Conservation (phyloP, 2,329 filamentous ascomycete genomes). For the Knoxdaviesia capensis region DNA sequence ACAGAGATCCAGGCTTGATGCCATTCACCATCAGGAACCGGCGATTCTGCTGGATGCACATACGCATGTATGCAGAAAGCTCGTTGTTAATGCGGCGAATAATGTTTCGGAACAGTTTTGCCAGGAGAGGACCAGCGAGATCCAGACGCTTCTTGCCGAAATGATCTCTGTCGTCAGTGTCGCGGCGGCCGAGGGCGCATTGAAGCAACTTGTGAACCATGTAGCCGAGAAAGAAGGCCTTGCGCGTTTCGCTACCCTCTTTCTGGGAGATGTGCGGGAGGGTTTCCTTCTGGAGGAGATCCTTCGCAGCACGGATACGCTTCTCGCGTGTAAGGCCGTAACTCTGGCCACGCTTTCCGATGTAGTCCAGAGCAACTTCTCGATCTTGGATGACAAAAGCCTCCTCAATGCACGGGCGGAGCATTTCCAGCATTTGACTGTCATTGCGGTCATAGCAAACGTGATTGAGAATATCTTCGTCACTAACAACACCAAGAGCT, state of each 20-base stretch:
- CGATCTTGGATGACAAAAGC: slow-evolving; percentile 91
- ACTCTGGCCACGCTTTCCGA: slow-evolving; percentile 70
- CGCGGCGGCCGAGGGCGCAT: slow-evolving; percentile 77
- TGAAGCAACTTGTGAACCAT: slow-evolving; percentile 96
- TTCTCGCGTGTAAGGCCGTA: slow-evolving; percentile 58
- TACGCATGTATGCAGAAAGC: slow-evolving; percentile 74
- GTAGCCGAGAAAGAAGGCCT: slow-evolving; percentile 96
- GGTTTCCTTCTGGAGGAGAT: slow-evolving; percentile 93
- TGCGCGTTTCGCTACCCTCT: slow-evolving; percentile 85
- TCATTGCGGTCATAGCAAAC: slow-evolving; percentile 94
- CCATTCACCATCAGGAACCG: slow-evolving; percentile 84
- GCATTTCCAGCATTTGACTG: slow-evolving; percentile 91
- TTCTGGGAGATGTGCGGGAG: slow-evolving; percentile 90
- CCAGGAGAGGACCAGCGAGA: slow-evolving; percentile 79
- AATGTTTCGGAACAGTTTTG: slow-evolving; percentile 86
- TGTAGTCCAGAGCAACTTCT: slow-evolving; percentile 85
- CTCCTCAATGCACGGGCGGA: slow-evolving; percentile 94
- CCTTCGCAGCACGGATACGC: slow-evolving; percentile 78
- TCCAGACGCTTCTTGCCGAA: slow-evolving; percentile 98
- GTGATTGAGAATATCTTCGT: slow-evolving; percentile 94
- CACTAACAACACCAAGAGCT: slow-evolving; percentile 84
- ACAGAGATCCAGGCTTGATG: slow-evolving; percentile 78
- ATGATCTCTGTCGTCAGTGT: slow-evolving; percentile 94
- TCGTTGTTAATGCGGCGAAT: slow-evolving; percentile 84
- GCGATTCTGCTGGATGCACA: slow-evolving; percentile 72